Evolutionary conservation across 495 filamentous ascomycete species (phyloP), one percentile per base, ranked within the genome.

Genomic region (Neurospora tetrasperma): DNA sequence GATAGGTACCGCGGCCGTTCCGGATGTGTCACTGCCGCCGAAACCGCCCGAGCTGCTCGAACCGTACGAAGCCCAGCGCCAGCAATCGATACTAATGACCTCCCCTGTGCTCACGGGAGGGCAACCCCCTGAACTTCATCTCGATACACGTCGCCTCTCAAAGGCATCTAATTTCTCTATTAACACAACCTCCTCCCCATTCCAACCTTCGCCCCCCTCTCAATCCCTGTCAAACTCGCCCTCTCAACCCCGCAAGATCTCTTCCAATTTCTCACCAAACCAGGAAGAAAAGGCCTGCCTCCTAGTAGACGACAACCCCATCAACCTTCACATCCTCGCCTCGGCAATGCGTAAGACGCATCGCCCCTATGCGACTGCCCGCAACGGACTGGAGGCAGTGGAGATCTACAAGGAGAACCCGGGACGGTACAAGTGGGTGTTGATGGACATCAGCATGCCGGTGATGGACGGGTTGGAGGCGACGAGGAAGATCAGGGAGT

Each of bases 381-480:
- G 80, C 31, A 88, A 91, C 71, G 90, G 90, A 5, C 82, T 87
- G 2, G 82, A 87, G 35, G 89, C 89, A 9, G 72, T 91, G 7
- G 82, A 90, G 18, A 83, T 84, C 35, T 90, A 86, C 73, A 74
- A 76, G 27, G 48, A 74, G 27, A 73, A 73, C 5, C 74, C 75
- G 0, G 73, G 71, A 16, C 72, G 79, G 27, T 85, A 80, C 71
- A 79, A 81, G 66, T 82, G 85, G 66, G 79, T 88, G 31, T 73
- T 87, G 16, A 35, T 41, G 73, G 90, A 92, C 73, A 89, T 93
- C 70, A 88, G 85, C 73, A 93, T 94, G 92, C 92, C 92, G 0
- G 79, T 93, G 0, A 87, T 93, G 83, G 87, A 91, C 72, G 91
- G 91, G 5, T 80, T 92, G 42, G 87, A 86, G 59, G 86, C 90